Evolutionary conservation across 108 stramenopile species (phyloP).

Genomic region (Pseudonitzschia multistriata): DNA sequence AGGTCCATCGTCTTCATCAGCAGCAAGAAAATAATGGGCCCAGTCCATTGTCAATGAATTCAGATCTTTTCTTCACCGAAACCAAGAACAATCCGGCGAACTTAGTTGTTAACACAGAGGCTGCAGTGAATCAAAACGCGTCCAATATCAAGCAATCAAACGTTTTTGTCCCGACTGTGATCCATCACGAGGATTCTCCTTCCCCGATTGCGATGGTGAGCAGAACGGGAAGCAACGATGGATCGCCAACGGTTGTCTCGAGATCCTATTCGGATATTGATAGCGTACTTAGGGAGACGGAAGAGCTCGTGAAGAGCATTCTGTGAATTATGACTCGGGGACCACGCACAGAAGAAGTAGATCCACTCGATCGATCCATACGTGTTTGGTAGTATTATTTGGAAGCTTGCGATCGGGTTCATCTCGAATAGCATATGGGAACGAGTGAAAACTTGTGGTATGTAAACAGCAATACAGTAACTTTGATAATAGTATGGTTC

Average conservation of each 20-base stretch:
- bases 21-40: conserved; percentile 13
- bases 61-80: conserved; percentile 1
- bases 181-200: neutral
- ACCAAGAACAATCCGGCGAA: neutral
- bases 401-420: too few species aligned
- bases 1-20: neutral
- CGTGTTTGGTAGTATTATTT: too few species aligned
- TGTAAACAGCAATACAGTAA: too few species aligned
- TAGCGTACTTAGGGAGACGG: conserved; percentile 34
- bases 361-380: too few species aligned
- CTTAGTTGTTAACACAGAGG: neutral
- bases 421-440: too few species aligned
- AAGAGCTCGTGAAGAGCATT: conserved; percentile 35
- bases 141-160: neutral
- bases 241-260: conserved; percentile 16
- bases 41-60: conserved; percentile 12
- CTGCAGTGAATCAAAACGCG: neutral
- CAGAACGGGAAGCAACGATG: neutral
- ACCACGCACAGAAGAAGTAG: too few species aligned
- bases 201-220: neutral
- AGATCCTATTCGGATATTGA: conserved; percentile 34
- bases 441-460: too few species aligned
- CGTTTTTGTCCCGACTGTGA: neutral
- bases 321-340: conserved; percentile 7
- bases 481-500: too few species aligned